These are phyloP conservation scores for Pelargonium australe DNA, from an alignment of 441 rosid genomes.

Conservation along the genomic window DNA sequence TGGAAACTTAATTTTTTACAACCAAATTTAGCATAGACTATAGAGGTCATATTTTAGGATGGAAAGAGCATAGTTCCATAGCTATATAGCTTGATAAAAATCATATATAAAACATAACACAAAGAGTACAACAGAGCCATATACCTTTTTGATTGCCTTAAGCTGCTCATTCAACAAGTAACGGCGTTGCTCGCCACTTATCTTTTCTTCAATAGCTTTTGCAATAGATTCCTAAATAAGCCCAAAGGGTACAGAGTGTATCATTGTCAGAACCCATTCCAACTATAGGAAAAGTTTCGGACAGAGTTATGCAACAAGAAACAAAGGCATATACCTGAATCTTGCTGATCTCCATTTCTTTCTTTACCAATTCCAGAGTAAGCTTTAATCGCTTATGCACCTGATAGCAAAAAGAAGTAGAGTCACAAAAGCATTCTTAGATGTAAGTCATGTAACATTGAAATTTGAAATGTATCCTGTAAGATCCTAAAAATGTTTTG, in stretches of 20 bases:
- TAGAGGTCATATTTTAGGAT: background rate
- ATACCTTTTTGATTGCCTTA: constrained; percentile 96
- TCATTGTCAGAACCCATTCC: constrained; percentile 14
- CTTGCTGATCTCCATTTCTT: constrained; percentile 88
- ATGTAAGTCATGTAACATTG: background rate
- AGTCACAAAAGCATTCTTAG: background rate
- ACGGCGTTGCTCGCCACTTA: constrained; percentile 97
- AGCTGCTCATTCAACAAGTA: constrained; percentile 96
- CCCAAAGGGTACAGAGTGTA: constrained; percentile 20
- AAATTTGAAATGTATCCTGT: background rate
- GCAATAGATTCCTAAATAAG: constrained; percentile 78
- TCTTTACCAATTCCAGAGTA: constrained; percentile 64
- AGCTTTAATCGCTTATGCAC: constrained; percentile 74
- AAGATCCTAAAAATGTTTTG: background rate
- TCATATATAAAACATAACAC: constrained; percentile 3
- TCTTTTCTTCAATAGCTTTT: constrained; percentile 97
- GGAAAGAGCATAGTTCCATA: background rate
- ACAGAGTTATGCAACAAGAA: constrained; percentile 7
- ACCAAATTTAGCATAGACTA: background rate
- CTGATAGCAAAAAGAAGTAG: constrained; percentile 27
- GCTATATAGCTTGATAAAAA: background rate
- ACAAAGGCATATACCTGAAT: constrained; percentile 55
- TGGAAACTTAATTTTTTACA: background rate
- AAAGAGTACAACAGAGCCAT: constrained; percentile 13
- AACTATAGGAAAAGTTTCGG: constrained; percentile 18